Evolutionary conservation across 345 rosid genomes (phyloP).

Genomic region (Anacardium occidentale): DNA sequence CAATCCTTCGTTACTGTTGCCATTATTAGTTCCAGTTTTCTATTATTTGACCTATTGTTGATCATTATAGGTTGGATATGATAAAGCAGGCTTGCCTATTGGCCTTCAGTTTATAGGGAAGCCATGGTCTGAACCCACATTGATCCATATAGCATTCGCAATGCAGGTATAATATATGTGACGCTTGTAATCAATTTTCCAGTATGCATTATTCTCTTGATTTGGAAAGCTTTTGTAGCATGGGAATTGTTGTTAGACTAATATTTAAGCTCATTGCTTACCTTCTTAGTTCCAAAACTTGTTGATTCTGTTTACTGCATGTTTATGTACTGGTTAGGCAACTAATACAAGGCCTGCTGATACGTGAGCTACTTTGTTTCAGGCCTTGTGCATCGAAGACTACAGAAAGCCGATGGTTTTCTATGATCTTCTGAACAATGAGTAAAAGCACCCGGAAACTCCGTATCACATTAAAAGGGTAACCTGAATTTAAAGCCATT

Average conservation of each 20-base stretch:
- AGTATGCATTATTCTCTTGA: no score
- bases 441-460: not conserved
- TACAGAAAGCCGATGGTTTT: conserved; percentile 49
- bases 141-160: conserved; percentile 56
- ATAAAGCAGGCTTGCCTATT: conserved; percentile 56
- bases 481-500: not conserved
- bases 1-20: not conserved
- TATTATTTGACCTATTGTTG: not conserved
- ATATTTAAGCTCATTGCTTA: no score
- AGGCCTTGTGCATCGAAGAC: conserved; percentile 41
- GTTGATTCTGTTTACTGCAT: no score
- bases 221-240: no score
- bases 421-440: conserved; percentile 47
- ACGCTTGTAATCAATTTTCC: no score
- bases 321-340: not conserved
- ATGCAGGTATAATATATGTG: conserved; percentile 45
- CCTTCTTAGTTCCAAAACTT: no score
- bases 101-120: conserved; percentile 73
- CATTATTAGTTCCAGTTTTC: not conserved
- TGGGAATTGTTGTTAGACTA: no score
- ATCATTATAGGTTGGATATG: conserved; percentile 62
- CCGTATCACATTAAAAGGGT: not conserved
- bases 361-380: conserved; percentile 12
- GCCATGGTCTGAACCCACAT: conserved; percentile 75
- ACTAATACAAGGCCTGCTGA: not conserved